Percentiles rank a stretch among this genome's conserved stretches.
Evolutionary conservation across 495 filamentous ascomycete species (phyloP).

Genomic region (Penicillium malachiteum): DNA sequence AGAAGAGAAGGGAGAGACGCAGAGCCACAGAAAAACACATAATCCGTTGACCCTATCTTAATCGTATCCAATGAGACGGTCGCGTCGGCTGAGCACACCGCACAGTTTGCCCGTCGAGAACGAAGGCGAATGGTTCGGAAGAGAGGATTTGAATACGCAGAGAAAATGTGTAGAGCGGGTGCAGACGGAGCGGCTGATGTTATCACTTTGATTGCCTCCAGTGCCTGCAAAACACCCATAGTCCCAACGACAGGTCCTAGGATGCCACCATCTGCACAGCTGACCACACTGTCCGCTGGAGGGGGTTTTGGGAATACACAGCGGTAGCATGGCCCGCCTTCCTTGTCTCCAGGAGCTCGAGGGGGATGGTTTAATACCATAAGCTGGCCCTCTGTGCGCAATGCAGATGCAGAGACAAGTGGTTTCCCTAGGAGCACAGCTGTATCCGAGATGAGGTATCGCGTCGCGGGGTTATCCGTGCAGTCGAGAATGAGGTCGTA

Average conservation of each 20-base stretch:
- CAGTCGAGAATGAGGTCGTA: slow-evolving; percentile 93
- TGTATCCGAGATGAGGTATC: slow-evolving; percentile 90
- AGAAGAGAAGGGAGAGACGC: slow-evolving; percentile 50
- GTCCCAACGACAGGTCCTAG: slow-evolving; percentile 88
- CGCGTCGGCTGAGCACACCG: slow-evolving; percentile 65
- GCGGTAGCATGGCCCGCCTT: slow-evolving; percentile 80
- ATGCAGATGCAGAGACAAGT: slow-evolving; percentile 82
- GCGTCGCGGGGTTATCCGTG: slow-evolving; percentile 85
- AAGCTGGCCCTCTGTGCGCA: slow-evolving; percentile 85
- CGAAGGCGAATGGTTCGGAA: slow-evolving; percentile 76
- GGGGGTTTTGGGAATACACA: slow-evolving; percentile 90
- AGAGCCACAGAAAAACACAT: slow-evolving; percentile 75
- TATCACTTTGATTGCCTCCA: slow-evolving; percentile 85
- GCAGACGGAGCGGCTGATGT: slow-evolving; percentile 25
- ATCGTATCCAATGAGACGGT: slow-evolving; percentile 63
- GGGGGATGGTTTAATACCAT: slow-evolving; percentile 68
- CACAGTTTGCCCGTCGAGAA: slow-evolving; percentile 63
- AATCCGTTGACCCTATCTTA: slow-evolving; percentile 64
- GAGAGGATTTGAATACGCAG: slow-evolving; percentile 61
- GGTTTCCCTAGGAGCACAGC: slow-evolving; percentile 77
- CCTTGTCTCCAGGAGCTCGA: slow-evolving; percentile 43
- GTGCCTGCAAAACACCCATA: slow-evolving; percentile 90
- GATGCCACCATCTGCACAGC: slow-evolving; percentile 90
- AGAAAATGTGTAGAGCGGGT: slow-evolving; percentile 66
- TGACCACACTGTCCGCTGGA: slow-evolving; percentile 70